Evolutionary conservation across 1,284 basidiomycete genomes (phyloP).

Genomic region (Pseudozyma sp.): DNA sequence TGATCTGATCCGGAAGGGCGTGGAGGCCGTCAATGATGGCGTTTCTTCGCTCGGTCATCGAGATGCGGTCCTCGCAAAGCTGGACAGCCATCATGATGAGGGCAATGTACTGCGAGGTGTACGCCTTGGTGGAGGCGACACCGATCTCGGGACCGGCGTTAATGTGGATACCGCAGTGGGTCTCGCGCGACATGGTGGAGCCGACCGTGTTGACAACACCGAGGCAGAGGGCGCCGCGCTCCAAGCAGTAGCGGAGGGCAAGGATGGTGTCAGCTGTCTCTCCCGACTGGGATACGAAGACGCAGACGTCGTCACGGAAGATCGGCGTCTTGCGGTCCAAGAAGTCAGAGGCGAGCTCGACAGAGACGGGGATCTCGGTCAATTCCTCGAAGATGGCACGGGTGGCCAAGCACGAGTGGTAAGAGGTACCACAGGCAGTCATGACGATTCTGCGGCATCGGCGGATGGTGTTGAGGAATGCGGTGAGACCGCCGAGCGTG

Average conservation of each 20-base stretch:
- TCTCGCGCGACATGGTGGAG: slow-evolving; percentile 96
- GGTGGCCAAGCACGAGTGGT: slow-evolving; percentile 97
- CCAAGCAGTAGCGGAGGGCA: slow-evolving; percentile 94
- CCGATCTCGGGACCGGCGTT: slow-evolving; percentile 99
- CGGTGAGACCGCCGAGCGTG: slow-evolving; percentile 93
- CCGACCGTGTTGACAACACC: slow-evolving; percentile 99
- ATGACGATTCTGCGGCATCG: slow-evolving; percentile 95
- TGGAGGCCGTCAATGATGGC: slow-evolving; percentile 95
- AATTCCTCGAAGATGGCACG: slow-evolving; percentile 98
- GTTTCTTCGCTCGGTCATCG: slow-evolving; percentile 87
- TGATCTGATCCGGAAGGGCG: slow-evolving; percentile 88
- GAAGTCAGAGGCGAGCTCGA: slow-evolving; percentile 98
- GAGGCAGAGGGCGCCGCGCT: slow-evolving; percentile 90
- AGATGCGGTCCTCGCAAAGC: slow-evolving; percentile 95
- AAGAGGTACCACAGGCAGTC: slow-evolving; percentile 96
- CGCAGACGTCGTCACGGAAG: slow-evolving; percentile 97
- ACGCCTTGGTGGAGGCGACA: slow-evolving; percentile 99
- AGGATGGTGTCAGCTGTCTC: slow-evolving; percentile 99
- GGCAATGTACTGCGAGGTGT: slow-evolving; percentile 99
- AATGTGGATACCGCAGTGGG: slow-evolving; percentile 99
- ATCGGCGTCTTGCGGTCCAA: slow-evolving; percentile 98
- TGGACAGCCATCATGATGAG: slow-evolving; percentile 98
- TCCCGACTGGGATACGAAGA: slow-evolving; percentile 97
- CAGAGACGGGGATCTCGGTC: slow-evolving; percentile 96
- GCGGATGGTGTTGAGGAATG: slow-evolving; percentile 94